Conservation (phyloP, 139 green algal genomes). For the Spirogloea muscicola region DNA sequence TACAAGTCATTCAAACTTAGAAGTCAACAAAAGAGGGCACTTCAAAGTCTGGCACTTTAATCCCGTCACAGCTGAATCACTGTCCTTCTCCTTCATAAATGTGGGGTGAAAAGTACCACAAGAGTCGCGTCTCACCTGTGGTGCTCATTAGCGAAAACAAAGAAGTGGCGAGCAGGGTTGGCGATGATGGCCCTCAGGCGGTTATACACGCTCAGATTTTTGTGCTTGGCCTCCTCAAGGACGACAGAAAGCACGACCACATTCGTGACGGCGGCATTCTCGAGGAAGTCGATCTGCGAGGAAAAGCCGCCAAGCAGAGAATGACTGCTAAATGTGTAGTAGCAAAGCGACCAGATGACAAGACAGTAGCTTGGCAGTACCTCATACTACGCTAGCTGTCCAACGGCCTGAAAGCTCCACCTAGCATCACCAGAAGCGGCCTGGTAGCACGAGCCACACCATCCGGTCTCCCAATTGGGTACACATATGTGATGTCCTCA, state of each 20-base stretch:
- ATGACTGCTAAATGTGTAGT: no score
- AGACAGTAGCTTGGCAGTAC: neutral
- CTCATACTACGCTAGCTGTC: neutral
- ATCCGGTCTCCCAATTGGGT: neutral
- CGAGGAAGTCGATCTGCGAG: conserved; percentile 92
- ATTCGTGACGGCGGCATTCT: conserved; percentile 78
- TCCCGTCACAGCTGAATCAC: no score
- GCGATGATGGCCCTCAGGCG: conserved; percentile 67
- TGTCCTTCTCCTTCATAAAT: no score
- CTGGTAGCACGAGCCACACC: neutral
- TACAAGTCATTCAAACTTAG: neutral
- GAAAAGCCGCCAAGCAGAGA: no score
- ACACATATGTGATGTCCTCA: conserved; percentile 74
- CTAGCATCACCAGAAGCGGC: no score
- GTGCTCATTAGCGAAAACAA: conserved; percentile 95
- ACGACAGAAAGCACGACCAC: conserved; percentile 60
- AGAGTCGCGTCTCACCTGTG: no score
- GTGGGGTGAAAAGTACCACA: neutral
- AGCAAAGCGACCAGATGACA: no score
- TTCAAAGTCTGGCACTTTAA: no score
- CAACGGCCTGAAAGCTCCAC: neutral
- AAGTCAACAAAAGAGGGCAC: neutral
- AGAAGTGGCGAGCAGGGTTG: conserved; percentile 72
- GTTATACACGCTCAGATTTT: conserved; percentile 70
- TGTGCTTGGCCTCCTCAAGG: conserved; percentile 65